Conservation (phyloP, 768 basidiomycete species). For the Grammothele lineata region DNA sequence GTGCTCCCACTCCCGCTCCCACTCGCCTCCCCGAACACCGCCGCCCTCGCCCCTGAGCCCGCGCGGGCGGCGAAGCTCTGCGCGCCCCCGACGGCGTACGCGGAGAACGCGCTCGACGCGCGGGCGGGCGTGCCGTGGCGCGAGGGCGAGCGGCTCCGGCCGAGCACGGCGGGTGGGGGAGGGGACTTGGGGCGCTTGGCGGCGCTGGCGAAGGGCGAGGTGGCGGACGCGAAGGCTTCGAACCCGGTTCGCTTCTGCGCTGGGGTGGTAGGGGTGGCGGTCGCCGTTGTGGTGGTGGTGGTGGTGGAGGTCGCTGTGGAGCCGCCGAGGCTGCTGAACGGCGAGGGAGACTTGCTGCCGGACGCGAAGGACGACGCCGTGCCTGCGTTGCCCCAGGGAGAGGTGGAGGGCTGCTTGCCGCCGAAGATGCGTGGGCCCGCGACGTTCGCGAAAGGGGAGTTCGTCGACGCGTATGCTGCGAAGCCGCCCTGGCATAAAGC, state of each 20-base stretch:
- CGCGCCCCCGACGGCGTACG: conserved; percentile 47
- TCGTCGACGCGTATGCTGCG: conserved; percentile 72
- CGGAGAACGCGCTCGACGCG: conserved; percentile 44
- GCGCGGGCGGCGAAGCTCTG: conserved; percentile 42
- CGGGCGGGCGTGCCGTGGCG: conserved; percentile 33
- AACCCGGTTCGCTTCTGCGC: conserved; percentile 51
- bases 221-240: conserved; percentile 48
- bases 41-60: conserved; percentile 15
- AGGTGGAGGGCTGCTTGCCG: conserved; percentile 30
- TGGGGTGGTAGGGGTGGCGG: too few species aligned
- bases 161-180: conserved; percentile 21
- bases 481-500: conserved; percentile 57
- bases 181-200: conserved; percentile 55
- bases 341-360: conserved; percentile 9
- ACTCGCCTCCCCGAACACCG: neutral
- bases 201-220: conserved; percentile 46
- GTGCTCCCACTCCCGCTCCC: neutral
- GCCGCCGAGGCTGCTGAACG: conserved; percentile 24
- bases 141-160: conserved; percentile 54
- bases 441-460: conserved; percentile 70
- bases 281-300: neutral
- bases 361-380: conserved; percentile 9
- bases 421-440: conserved; percentile 59
- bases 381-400: conserved; percentile 18
- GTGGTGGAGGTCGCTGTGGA: conserved; percentile 15